Conservation (phyloP, 768 basidiomycete genomes). For the Pisolithus marmoratus region DNA sequence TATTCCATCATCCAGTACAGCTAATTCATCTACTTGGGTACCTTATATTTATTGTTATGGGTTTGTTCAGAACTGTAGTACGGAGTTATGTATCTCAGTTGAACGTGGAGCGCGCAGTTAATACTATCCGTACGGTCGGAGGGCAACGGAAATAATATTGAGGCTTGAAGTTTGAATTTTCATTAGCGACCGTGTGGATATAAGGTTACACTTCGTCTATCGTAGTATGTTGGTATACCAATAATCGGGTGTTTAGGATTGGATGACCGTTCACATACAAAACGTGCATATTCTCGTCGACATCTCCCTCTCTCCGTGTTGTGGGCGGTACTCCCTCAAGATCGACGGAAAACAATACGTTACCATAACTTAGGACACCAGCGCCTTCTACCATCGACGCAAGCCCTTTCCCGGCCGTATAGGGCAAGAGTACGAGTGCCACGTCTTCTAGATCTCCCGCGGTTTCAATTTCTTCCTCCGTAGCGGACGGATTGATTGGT, state of each 20-base stretch:
- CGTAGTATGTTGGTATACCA: constrained; percentile 35
- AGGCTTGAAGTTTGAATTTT: too few relatives aligned
- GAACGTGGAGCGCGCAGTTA: background rate
- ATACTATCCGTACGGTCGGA: too few relatives aligned
- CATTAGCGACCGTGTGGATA: background rate
- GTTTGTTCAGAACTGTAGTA: background rate
- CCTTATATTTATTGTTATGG: constrained; percentile 22
- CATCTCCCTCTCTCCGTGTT: constrained; percentile 7
- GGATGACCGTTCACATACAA: constrained; percentile 76
- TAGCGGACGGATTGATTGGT: constrained; percentile 62
- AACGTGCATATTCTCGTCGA: constrained; percentile 37
- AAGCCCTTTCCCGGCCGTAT: constrained; percentile 47
- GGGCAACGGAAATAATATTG: too few relatives aligned
- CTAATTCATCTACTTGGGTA: constrained; percentile 31
- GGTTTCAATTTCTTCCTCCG: constrained; percentile 46
- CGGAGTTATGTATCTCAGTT: background rate
- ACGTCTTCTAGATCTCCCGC: constrained; percentile 55
- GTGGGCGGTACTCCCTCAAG: constrained; percentile 27
- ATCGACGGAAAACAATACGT: constrained; percentile 49
- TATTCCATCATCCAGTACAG: constrained; percentile 85
- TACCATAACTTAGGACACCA: constrained; percentile 40
- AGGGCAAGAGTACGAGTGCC: constrained; percentile 54
- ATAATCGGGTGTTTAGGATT: constrained; percentile 67
- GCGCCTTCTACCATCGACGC: constrained; percentile 50
- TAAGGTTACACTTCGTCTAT: background rate